These are phyloP conservation scores for Rhodotorula toruloides DNA, from an alignment of 768 basidiomycete species.

Conservation along the genomic window DNA sequence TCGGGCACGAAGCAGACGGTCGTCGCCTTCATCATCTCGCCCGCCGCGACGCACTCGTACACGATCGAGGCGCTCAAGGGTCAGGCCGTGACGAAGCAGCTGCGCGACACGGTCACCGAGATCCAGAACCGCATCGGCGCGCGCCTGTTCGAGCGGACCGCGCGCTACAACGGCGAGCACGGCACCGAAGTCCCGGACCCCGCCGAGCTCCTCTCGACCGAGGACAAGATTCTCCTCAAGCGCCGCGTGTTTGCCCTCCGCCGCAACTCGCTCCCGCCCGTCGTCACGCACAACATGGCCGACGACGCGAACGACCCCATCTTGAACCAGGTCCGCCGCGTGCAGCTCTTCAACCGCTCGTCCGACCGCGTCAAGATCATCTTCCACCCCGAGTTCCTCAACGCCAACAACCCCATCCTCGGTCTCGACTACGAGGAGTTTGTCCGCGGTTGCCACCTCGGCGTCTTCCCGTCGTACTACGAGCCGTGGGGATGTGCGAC, in stretches of 20 bases:
- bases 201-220: slow-evolving; percentile 71
- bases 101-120: slow-evolving; percentile 90
- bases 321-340: slow-evolving; percentile 86
- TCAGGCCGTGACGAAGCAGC: slow-evolving; percentile 94
- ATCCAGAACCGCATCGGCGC: slow-evolving; percentile 89
- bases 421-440: slow-evolving; percentile 99
- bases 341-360: slow-evolving; percentile 84
- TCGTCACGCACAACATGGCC: slow-evolving; percentile 98
- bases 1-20: slow-evolving; percentile 70
- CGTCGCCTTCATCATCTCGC: slow-evolving; percentile 99
- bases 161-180: slow-evolving; percentile 79
- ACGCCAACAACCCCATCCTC: slow-evolving; percentile 93
- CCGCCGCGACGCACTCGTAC: slow-evolving; percentile 90
- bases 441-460: slow-evolving; percentile 93
- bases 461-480: slow-evolving; percentile 75
- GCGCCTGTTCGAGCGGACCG: slow-evolving; percentile 87
- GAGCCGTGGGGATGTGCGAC: slow-evolving; percentile 42
- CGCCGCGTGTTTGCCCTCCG: slow-evolving; percentile 94
- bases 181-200: slow-evolving; percentile 66
- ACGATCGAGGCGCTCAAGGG: slow-evolving; percentile 95
- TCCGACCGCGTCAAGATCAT: slow-evolving; percentile 91
- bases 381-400: slow-evolving; percentile 97
- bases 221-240: slow-evolving; percentile 91
- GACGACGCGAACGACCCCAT: slow-evolving; percentile 91
- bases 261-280: slow-evolving; percentile 85